phyloP scores from a whole-genome alignment of 306 rosid species.

The Prinsepia uniflora region DNA sequence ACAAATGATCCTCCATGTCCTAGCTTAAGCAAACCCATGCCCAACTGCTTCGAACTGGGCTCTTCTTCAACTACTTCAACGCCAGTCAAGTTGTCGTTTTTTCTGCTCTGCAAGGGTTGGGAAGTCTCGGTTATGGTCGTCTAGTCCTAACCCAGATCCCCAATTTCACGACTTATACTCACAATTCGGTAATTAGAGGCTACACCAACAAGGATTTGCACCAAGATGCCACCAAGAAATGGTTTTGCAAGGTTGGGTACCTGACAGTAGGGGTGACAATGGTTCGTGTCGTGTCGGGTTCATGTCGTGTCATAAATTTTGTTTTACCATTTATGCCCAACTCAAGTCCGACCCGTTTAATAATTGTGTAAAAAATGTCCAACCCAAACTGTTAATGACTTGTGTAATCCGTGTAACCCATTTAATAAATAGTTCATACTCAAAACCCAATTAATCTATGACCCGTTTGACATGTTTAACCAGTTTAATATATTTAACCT shows the following conservation, averaged over 20 bases:
- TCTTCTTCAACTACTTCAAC: constrained; percentile 18
- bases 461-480: too few relatives aligned
- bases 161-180: constrained; percentile 18
- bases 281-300: too few relatives aligned
- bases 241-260: constrained; percentile 11
- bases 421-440: too few relatives aligned
- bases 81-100: constrained; percentile 22
- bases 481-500: too few relatives aligned
- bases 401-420: too few relatives aligned
- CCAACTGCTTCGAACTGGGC: constrained; percentile 23
- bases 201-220: neutral
- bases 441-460: too few relatives aligned
- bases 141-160: constrained; percentile 18
- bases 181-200: constrained; percentile 26
- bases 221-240: constrained; percentile 11
- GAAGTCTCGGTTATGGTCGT: constrained; percentile 16
- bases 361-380: too few relatives aligned
- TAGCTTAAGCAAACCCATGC: constrained; percentile 31
- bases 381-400: too few relatives aligned
- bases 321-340: too few relatives aligned
- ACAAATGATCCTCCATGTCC: constrained; percentile 16
- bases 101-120: constrained; percentile 10
- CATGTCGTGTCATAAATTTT: too few relatives aligned
- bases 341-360: too few relatives aligned
- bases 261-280: too few relatives aligned